Evolutionary conservation across 139 green algal genomes (phyloP), one percentile per base, ranked within the genome.

Genomic region (Chlamydomonas sp.): DNA sequence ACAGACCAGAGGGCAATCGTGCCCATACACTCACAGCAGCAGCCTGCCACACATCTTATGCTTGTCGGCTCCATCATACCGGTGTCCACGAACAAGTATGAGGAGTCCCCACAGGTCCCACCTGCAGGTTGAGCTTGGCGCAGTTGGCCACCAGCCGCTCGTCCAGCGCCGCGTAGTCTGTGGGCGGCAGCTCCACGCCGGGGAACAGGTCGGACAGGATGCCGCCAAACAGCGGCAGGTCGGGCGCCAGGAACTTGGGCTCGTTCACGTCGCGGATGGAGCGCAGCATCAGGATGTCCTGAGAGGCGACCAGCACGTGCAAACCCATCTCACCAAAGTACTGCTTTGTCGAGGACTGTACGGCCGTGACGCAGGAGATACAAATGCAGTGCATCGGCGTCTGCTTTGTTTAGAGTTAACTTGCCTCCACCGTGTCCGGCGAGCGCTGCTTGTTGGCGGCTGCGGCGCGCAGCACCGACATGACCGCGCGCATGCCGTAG

Each of bases 401-500:
- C 93, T 15, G 93, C 89, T 16, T n/a, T 75, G 17, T 69, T 69
- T 9, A 0, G 64, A 69, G 64, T 12, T 12, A 5, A 7, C 72
- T 9, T 74, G 83, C 84, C 61, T 94, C 79, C 6, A 90, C 31
- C 60, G 86, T 87, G 49, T 89, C 89, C 67, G 90, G 82, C 80
- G 90, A 92, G 81, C 96, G 94, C 83, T 95, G 93, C 91, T 98
- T 98, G 86, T 95, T 93, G 67, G 90, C 90, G 0, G 91, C 94
- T 0, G 95, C 95, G 6, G 95, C 94, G 17, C 94, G 89, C 78
- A 98, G 92, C 86, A 97, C 95, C 75, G 90, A 95, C 86, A 97
- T 97, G 69, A 97, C 95, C 17, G 95, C 95, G 20, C 95, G 89
- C 95, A 97, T 97, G 88, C 95, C 95, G 81, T 97, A 97, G 91